These are phyloP conservation scores for Pseudocercospora musae DNA, from an alignment of 2,329 filamentous ascomycete genomes.

Conservation along the genomic window DNA sequence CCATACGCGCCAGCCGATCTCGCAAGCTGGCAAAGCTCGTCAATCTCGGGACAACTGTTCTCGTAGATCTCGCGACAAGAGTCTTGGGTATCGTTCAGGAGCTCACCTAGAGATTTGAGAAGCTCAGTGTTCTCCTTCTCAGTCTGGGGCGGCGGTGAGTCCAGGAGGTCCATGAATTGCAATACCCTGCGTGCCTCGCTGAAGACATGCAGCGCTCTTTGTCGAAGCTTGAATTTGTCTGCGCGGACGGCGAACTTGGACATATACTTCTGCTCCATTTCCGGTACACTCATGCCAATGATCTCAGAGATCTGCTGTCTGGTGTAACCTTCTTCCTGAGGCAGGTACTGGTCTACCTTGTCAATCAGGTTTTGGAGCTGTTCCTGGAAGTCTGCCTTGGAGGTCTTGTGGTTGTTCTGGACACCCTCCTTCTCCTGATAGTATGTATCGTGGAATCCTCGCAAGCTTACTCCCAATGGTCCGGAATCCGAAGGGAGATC, in stretches of 20 bases:
- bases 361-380: conserved; percentile 73
- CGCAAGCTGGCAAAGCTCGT: conserved; percentile 79
- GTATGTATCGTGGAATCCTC: conserved; percentile 81
- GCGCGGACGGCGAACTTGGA: conserved; percentile 86
- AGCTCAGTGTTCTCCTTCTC: conserved; percentile 62
- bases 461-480: conserved; percentile 77
- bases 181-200: conserved; percentile 82
- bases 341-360: conserved; percentile 67
- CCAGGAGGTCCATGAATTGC: conserved; percentile 75
- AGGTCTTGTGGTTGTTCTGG: conserved; percentile 48
- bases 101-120: conserved; percentile 68
- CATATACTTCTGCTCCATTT: conserved; percentile 75
- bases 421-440: conserved; percentile 56
- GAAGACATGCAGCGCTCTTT: conserved; percentile 88
- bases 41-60: conserved; percentile 89
- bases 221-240: conserved; percentile 79
- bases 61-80: conserved; percentile 86
- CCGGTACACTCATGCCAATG: conserved; percentile 64
- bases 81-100: conserved; percentile 86
- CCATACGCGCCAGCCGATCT: conserved; percentile 76
- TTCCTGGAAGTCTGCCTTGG: conserved; percentile 45
- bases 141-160: conserved; percentile 37
- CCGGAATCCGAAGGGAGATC: conserved; percentile 72
- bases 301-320: conserved; percentile 75
- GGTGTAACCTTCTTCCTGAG: conserved; percentile 80